Evolutionary conservation across 129 eudicot species (phyloP).

Genomic region (Escallonia rubra): DNA sequence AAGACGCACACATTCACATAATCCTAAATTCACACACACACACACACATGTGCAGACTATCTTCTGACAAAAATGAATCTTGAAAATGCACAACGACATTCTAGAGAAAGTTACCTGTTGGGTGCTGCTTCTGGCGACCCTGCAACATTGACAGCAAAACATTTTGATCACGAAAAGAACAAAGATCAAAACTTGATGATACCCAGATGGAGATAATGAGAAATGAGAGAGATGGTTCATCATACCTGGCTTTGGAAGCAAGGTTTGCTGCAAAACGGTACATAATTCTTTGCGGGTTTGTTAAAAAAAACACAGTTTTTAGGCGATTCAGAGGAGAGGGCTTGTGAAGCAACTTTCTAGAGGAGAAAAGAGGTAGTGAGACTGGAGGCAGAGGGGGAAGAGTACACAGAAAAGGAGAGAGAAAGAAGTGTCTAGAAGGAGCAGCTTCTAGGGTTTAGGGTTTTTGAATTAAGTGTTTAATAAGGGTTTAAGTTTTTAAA

Average conservation of each 20-base stretch:
- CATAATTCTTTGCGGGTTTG: constrained; percentile 23
- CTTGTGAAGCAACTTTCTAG: neutral
- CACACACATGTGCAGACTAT: neutral
- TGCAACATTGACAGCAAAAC: constrained; percentile 19
- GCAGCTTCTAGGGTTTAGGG: constrained; percentile 51
- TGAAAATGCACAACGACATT: neutral
- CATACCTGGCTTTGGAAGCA: constrained; percentile 57
- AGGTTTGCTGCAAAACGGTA: constrained; percentile 71
- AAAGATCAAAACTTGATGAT: neutral
- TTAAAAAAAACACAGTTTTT: neutral
- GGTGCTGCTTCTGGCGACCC: constrained; percentile 45
- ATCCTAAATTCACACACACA: neutral
- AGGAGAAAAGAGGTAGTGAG: neutral
- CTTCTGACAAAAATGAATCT: neutral
- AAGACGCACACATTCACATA: neutral
- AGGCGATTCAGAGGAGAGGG: neutral
- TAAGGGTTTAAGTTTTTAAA: neutral
- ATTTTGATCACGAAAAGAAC: constrained; percentile 14
- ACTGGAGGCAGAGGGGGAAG: neutral
- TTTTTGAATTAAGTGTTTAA: constrained; percentile 2
- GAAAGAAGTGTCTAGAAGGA: constrained; percentile 52
- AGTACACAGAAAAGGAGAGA: neutral
- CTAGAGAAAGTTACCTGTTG: constrained; percentile 27
- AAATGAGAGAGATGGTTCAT: neutral
- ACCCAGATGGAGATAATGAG: neutral